A percentile compares a stretch with the other conserved stretches of the same genome.
Evolutionary conservation across 1,139 yeast species (phyloP).

Genomic region (Taiozyma sp.): DNA sequence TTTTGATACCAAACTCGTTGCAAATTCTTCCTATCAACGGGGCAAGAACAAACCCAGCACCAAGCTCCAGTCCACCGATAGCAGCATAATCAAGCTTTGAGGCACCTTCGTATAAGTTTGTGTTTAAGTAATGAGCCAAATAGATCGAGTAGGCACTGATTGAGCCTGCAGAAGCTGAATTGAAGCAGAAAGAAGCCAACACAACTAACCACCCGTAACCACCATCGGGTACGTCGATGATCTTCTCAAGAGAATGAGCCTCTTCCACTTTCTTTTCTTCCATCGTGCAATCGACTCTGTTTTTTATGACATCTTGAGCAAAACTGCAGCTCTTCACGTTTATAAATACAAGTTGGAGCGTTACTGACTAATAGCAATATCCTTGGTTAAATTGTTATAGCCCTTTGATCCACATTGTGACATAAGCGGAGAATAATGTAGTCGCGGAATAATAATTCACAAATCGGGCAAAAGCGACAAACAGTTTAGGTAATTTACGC

Average conservation of each 20-base stretch:
- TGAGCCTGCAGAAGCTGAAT: constrained; percentile 60
- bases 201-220: constrained; percentile 58
- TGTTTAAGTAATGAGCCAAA: constrained; percentile 44
- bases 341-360: neutral
- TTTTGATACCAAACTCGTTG: constrained; percentile 7
- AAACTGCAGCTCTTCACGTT: too few species aligned
- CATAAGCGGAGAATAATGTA: neutral
- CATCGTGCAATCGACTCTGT: neutral
- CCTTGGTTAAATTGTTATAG: neutral
- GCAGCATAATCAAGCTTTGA: constrained; percentile 51
- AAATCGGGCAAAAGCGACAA: too few species aligned
- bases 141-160: constrained; percentile 53
- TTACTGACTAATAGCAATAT: neutral
- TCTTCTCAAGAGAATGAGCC: neutral
- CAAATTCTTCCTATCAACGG: constrained; percentile 13
- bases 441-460: too few species aligned
- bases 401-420: too few species aligned
- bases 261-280: neutral
- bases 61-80: constrained; percentile 59
- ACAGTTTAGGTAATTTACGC: too few species aligned
- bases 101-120: constrained; percentile 45
- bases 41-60: constrained; percentile 48
- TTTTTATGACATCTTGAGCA: neutral
- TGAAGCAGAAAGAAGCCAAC: constrained; percentile 42
- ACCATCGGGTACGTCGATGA: constrained; percentile 21